phyloP scores from a whole-genome alignment of 140 eudicot species.

The Cichorium intybus region DNA sequence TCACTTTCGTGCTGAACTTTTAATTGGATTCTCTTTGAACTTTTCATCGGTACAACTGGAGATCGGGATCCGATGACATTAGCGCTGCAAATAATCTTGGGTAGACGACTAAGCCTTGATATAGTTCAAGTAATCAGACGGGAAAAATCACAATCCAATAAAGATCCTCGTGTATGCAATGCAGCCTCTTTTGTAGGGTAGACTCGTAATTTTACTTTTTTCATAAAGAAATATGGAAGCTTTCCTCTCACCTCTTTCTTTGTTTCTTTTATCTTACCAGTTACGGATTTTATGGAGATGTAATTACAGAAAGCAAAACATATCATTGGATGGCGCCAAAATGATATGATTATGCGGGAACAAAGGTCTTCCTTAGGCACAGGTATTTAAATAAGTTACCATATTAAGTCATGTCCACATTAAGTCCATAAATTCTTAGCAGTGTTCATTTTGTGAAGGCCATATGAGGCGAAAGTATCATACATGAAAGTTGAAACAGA shows the following conservation, averaged over 20 bases:
- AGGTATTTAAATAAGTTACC: no score
- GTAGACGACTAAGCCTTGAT: conserved; percentile 83
- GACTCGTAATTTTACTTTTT: conserved; percentile 12
- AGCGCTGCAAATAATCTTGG: conserved; percentile 90
- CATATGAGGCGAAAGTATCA: conserved; percentile 87
- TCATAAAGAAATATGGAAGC: neutral
- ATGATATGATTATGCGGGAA: conserved; percentile 96
- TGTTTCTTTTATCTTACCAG: conserved; percentile 28
- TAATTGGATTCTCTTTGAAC: conserved; percentile 18
- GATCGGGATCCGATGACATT: conserved; percentile 91
- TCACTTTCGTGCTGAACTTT: no score
- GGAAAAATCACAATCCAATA: conserved; percentile 62
- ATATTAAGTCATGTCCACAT: no score
- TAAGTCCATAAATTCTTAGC: no score
- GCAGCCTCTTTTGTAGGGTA: conserved; percentile 99
- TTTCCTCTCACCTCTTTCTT: neutral
- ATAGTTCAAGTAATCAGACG: conserved; percentile 94
- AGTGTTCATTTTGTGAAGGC: conserved; percentile 36
- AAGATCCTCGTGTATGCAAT: conserved; percentile 78
- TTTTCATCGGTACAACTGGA: conserved; percentile 79
- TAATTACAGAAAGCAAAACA: conserved; percentile 90
- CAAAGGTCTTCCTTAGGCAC: conserved; percentile 87
- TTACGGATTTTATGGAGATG: conserved; percentile 94
- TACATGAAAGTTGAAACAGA: conserved; percentile 66
- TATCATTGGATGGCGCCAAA: conserved; percentile 98